Percentiles rank a stretch among this genome's conserved stretches.
Evolutionary conservation across 768 basidiomycete species (phyloP).

Genomic region (Pleurotus salmoneostramineus): DNA sequence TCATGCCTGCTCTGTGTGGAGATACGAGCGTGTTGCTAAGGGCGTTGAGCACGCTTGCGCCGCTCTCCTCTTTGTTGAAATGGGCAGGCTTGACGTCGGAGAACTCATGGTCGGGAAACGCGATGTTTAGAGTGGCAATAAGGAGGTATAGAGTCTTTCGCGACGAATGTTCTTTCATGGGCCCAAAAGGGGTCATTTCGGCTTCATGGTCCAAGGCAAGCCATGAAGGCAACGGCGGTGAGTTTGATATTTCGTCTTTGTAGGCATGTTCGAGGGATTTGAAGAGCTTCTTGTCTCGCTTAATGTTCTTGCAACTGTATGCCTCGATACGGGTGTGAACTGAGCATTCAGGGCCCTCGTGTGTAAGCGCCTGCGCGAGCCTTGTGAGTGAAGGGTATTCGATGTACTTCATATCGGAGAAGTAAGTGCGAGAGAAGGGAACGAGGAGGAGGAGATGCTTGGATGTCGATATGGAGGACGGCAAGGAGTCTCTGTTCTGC

Average conservation of each 20-base stretch:
- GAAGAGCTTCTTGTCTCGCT: constrained; percentile 95
- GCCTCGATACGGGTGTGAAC: constrained; percentile 94
- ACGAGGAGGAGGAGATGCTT: not conserved
- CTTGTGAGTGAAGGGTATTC: constrained; percentile 76
- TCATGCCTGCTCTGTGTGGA: constrained; percentile 61
- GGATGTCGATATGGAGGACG: constrained; percentile 6
- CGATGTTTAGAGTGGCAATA: constrained; percentile 94
- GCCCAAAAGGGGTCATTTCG: constrained; percentile 86
- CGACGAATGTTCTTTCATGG: constrained; percentile 78
- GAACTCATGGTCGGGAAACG: constrained; percentile 98
- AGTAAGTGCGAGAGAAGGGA: not conserved
- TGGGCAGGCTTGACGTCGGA: constrained; percentile 87
- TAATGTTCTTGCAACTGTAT: constrained; percentile 97
- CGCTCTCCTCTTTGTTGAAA: constrained; percentile 83
- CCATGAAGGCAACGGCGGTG: constrained; percentile 82
- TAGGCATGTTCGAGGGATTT: constrained; percentile 88
- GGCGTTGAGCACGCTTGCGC: constrained; percentile 75
- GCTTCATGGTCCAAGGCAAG: constrained; percentile 66
- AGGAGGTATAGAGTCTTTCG: constrained; percentile 94
- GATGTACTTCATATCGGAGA: constrained; percentile 76
- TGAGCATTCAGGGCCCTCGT: constrained; percentile 83
- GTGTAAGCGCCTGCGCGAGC: constrained; percentile 75
- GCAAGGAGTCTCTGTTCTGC: not conserved
- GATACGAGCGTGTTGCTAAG: constrained; percentile 81
- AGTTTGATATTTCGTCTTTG: constrained; percentile 73